Percentiles rank a stretch among this genome's conserved stretches.
phyloP scores from a whole-genome alignment of 2,329 filamentous ascomycete genomes.

The Cladophialophora yegresii region DNA sequence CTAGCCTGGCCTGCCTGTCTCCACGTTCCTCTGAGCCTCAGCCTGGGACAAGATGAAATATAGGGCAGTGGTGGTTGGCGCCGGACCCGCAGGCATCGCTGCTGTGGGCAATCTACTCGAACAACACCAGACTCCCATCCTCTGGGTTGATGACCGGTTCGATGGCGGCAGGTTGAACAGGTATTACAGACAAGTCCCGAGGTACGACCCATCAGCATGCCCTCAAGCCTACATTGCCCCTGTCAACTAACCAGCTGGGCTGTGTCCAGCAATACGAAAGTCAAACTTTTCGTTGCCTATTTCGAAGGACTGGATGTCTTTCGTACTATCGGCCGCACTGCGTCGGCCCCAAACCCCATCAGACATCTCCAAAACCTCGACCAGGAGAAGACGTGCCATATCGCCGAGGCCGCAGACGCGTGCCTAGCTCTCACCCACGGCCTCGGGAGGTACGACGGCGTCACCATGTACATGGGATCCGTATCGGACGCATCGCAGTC shows the following conservation, averaged over 20 bases:
- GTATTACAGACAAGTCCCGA: constrained; percentile 59
- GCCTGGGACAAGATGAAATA: not conserved
- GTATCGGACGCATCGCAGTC: constrained; percentile 40
- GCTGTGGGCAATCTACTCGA: constrained; percentile 64
- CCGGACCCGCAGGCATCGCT: constrained; percentile 61
- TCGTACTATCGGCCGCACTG: constrained; percentile 52
- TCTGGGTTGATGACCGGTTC: constrained; percentile 62
- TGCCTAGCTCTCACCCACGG: constrained; percentile 50
- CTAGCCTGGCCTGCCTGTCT: too few species aligned
- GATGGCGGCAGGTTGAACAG: constrained; percentile 55
- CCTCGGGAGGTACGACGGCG: constrained; percentile 43
- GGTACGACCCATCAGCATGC: constrained; percentile 37
- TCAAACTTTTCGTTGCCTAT: constrained; percentile 60
- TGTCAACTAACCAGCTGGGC: not conserved
- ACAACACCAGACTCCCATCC: constrained; percentile 50
- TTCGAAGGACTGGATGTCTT: constrained; percentile 58
- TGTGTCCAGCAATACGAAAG: constrained; percentile 60
- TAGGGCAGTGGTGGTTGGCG: constrained; percentile 61
- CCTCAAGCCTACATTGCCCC: not conserved
- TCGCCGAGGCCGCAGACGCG: constrained; percentile 62
- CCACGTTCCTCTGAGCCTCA: not conserved
- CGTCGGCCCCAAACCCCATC: constrained; percentile 57
- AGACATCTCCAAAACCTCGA: constrained; percentile 56
- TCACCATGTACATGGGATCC: constrained; percentile 41
- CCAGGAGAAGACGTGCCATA: constrained; percentile 59